Evolutionary conservation across 148 eudicot genomes (phyloP).

Genomic region (Vaccinium macrocarpon): DNA sequence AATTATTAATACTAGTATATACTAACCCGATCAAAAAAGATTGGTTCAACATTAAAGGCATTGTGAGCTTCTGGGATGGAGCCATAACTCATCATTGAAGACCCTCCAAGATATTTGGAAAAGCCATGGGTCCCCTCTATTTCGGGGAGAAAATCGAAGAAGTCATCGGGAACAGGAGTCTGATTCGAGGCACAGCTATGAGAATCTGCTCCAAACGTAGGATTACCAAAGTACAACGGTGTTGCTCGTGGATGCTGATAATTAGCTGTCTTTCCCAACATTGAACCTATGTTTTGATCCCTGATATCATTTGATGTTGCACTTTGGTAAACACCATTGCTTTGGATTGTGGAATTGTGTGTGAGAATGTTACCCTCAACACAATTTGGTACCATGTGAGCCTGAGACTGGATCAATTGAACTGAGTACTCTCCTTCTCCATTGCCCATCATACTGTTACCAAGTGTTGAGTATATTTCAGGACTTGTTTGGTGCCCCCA

Average conservation of each 20-base stretch:
- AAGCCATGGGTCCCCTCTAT: neutral
- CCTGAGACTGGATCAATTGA: neutral
- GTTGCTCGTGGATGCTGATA: neutral
- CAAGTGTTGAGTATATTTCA: neutral
- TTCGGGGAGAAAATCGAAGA: constrained; percentile 14
- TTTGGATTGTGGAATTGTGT: neutral
- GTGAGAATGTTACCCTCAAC: neutral
- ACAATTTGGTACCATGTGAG: neutral
- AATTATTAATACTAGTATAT: too few relatives aligned
- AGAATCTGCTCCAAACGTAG: neutral
- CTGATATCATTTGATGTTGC: constrained; percentile 1
- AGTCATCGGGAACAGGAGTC: constrained; percentile 5
- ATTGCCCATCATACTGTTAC: neutral
- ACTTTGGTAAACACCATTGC: neutral
- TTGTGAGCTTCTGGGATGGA: neutral
- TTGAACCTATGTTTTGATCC: neutral
- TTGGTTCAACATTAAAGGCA: neutral
- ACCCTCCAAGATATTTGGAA: neutral
- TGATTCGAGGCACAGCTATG: neutral
- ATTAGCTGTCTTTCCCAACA: neutral
- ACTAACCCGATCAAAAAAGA: constrained; percentile 4
- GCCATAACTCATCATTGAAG: neutral
- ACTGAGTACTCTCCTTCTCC: neutral
- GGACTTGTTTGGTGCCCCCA: neutral
- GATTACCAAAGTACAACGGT: neutral